Percentiles rank a stretch among this genome's conserved stretches.
These are phyloP conservation scores for Yamadazyma oceani DNA, from an alignment of 1,139 yeast genomes.

Conservation along the genomic window DNA sequence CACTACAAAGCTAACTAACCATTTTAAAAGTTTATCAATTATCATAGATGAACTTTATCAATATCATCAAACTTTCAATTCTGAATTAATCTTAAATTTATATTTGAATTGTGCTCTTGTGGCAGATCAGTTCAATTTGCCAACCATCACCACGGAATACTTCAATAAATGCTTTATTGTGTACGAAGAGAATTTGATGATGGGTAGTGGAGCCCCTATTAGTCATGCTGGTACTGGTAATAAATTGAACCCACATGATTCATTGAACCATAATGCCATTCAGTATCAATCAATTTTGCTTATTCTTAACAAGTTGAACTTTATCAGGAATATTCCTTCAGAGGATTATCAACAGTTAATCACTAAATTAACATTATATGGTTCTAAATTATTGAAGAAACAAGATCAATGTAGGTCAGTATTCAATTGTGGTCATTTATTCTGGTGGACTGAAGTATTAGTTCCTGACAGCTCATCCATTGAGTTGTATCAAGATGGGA, in stretches of 20 bases:
- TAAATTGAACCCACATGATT: constrained; percentile 33
- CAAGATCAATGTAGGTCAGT: constrained; percentile 95
- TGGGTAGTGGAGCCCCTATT: constrained; percentile 12
- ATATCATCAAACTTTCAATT: constrained; percentile 44
- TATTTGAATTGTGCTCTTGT: constrained; percentile 60
- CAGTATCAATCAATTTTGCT: constrained; percentile 42
- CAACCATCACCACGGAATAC: constrained; percentile 74
- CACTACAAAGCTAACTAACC: constrained; percentile 36
- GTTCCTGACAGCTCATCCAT: constrained; percentile 37
- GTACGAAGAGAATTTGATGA: constrained; percentile 70
- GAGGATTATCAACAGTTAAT: constrained; percentile 80
- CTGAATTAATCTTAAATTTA: constrained; percentile 50
- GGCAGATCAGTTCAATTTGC: constrained; percentile 69
- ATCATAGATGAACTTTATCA: constrained; percentile 67
- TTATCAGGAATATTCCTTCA: constrained; percentile 53
- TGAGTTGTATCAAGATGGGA: constrained; percentile 34
- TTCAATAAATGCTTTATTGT: constrained; percentile 85
- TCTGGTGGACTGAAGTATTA: constrained; percentile 81
- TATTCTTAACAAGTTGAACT: constrained; percentile 63
- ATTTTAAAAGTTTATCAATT: constrained; percentile 74
- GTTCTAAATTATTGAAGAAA: constrained; percentile 83
- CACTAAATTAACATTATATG: constrained; percentile 82
- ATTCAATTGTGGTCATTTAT: constrained; percentile 81
- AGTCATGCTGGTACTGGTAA: not conserved
- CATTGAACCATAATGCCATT: constrained; percentile 37